A percentile compares a stretch with the other conserved stretches of the same genome.
phyloP scores from a whole-genome alignment of 768 basidiomycete species.

The Cystobasidium ongulense region DNA sequence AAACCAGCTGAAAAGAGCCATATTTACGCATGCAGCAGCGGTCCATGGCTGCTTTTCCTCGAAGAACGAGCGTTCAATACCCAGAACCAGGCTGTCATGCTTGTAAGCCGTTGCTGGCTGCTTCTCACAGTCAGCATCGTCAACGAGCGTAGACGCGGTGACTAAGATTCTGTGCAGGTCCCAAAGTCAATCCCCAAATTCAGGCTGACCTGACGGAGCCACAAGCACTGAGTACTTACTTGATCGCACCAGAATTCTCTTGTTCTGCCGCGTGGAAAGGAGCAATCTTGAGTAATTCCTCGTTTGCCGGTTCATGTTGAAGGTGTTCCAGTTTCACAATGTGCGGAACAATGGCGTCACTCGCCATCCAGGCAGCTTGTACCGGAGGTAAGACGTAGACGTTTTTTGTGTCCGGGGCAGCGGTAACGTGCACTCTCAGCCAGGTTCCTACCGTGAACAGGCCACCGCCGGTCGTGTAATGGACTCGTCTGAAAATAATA shows the following conservation, averaged over 20 bases:
- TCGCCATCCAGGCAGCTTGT: not conserved
- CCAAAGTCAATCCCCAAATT: not conserved
- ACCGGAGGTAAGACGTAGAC: not conserved
- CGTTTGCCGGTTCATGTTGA: not conserved
- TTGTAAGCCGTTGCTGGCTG: not conserved
- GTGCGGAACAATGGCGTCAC: not conserved
- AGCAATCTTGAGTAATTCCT: not conserved
- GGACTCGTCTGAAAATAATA: constrained; percentile 1
- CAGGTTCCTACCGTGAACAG: not conserved
- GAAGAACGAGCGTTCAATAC: not conserved
- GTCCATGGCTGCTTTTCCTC: not conserved
- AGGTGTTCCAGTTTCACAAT: not conserved
- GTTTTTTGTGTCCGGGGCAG: not conserved
- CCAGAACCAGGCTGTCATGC: not conserved
- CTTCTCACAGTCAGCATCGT: not conserved
- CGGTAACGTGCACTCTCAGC: not conserved
- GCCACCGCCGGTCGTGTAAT: not conserved
- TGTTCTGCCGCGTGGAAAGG: not conserved
- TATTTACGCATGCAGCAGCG: too few relatives aligned
- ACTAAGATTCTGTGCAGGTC: not conserved
- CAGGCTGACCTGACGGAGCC: too few relatives aligned
- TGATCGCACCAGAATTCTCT: not conserved
- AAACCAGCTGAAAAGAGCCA: too few relatives aligned
- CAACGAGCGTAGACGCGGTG: not conserved
- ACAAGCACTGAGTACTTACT: too few relatives aligned